Percentiles rank a stretch among this genome's conserved stretches.
Evolutionary conservation across 371 early-diverging fungal species (phyloP).

Genomic region (Coemansia sp.): DNA sequence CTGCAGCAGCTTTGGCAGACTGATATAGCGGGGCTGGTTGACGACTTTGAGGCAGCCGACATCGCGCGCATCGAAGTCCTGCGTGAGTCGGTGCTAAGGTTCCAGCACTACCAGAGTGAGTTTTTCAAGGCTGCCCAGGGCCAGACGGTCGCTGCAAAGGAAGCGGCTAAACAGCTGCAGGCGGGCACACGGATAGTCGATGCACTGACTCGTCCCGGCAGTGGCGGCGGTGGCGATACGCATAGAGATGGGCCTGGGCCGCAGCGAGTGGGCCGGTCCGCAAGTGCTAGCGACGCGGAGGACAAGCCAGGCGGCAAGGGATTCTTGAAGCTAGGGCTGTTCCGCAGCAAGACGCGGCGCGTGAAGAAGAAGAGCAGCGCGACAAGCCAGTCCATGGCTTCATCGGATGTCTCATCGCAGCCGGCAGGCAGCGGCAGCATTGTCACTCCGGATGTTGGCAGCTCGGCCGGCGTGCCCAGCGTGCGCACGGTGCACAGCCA

Average conservation of each 20-base stretch:
- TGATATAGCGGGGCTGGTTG: slow-evolving; percentile 32
- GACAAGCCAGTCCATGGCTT: slow-evolving; percentile 7
- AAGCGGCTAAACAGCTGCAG: slow-evolving; percentile 12
- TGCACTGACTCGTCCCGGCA: slow-evolving; percentile 5
- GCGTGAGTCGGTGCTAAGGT: slow-evolving; percentile 34
- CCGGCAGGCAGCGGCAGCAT: not conserved
- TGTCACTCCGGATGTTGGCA: slow-evolving; percentile 1
- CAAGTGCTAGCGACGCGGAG: not conserved
- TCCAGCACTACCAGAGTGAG: slow-evolving; percentile 44
- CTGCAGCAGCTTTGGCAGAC: slow-evolving; percentile 44
- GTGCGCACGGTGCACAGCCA: slow-evolving; percentile 20
- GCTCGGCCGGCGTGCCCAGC: slow-evolving; percentile 7
- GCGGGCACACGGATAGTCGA: slow-evolving; percentile 16
- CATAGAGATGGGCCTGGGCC: not conserved
- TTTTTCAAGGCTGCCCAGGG: slow-evolving; percentile 25
- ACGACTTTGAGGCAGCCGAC: slow-evolving; percentile 38
- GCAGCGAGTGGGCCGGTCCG: too few species aligned
- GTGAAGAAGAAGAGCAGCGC: slow-evolving; percentile 16
- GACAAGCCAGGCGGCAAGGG: slow-evolving; percentile 2
- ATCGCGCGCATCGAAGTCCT: slow-evolving; percentile 36
- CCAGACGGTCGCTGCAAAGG: slow-evolving; percentile 9
- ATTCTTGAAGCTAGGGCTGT: slow-evolving; percentile 29
- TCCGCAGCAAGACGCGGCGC: slow-evolving; percentile 35
- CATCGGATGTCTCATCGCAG: slow-evolving; percentile 9
- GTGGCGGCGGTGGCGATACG: not conserved